Evolutionary conservation across 1,284 basidiomycete species (phyloP), one percentile per base, ranked within the genome.

Genomic region (Ustilago trichophora): DNA sequence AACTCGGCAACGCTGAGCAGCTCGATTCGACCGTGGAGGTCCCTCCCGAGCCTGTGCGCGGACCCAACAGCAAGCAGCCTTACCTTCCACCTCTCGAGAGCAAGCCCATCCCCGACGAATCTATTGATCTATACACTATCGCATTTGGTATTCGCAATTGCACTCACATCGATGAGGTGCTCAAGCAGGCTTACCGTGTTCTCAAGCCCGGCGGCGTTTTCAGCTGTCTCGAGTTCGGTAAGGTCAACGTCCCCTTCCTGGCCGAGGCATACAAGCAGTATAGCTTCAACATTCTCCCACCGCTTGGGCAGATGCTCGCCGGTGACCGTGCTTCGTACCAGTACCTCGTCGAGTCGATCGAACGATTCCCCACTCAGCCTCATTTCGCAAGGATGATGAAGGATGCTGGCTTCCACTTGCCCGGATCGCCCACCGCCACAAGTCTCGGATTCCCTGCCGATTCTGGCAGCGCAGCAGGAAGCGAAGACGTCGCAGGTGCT

Each of bases 101-200:
- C 59, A 53, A 76, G 53, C 72, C 74, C n/a, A 73, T 79, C 29
- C 43, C 68, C 7, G 62, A 65, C 49, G 88, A 67, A 90, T 93
- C 80, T 84, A 91, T 96, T 71, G 94, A 99, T 83, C 84, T 98
- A 15, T 99, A 97, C 84, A 99, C 96, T 19, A 98, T 99, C 79
- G 93, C 96, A 0, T 99, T 99, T 80, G 95, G 96, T 27, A 98
- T 98, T 72, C 87, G 96, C 46, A 99, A 99, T 82, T 96, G 92
- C 85, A 99, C 96, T 9, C 92, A 92, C 51, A 88, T 98, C 65
- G 90, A 91, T 10, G 88, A 88, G 21, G 96, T 94, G 15, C 85
- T 99, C 36, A 85, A 86, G 59, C 93, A 98, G 82, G 96, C 96
- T 4, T 85, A 96, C 82, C 88, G 96, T 16, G 93, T 98, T 11